Evolutionary conservation across 1,139 yeast genomes (phyloP), one percentile per base, ranked within the genome.

Genomic region (Hyphopichia burtonii): DNA sequence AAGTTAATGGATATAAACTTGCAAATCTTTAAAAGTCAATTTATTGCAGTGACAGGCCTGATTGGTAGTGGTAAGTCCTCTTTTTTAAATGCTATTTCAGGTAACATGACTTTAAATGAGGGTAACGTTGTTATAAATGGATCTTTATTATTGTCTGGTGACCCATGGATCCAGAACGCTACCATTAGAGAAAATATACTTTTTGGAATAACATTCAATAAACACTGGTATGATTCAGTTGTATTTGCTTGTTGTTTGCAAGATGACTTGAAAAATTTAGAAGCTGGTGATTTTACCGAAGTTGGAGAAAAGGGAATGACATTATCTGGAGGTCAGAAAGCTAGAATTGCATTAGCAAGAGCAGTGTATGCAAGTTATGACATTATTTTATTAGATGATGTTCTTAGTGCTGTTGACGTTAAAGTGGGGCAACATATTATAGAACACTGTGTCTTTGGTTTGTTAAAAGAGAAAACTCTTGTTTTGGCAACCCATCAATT

Each of bases 91-190:
- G 63, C 63, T 2, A 44, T 58, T 40, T 48, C 58, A 7, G 63
- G 63, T 4, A 47, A 48, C 41, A 57, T 58, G 61, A 53, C 49
- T 36, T 44, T 58, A 44, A 45, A 45, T 38, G 50, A 51, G 39
- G 65, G 62, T 19, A 35, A 39, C 8, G 41, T 59, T 31, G 40
- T 38, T 4, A 48, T 59, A 28, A 50, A 51, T 31, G 53, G 56
- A 9, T 53, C 48, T n/a, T 45, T 49, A 32, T 45, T 56, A 19
- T 46, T 54, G 28, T 53, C 61, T 32, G 50, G 56, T 16, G 49
- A 53, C 6, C 63, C 65, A 12, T 62, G 67, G 67, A 60, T 62
- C 34, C 66, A 61, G 44, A 62, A 61, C 33, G 54, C 63, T 23
- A 56, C 67, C 15, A 59, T 61, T 17, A 52, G 62, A 30, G 62